Conservation (phyloP, 768 basidiomycete genomes). For the Russula foetens region DNA sequence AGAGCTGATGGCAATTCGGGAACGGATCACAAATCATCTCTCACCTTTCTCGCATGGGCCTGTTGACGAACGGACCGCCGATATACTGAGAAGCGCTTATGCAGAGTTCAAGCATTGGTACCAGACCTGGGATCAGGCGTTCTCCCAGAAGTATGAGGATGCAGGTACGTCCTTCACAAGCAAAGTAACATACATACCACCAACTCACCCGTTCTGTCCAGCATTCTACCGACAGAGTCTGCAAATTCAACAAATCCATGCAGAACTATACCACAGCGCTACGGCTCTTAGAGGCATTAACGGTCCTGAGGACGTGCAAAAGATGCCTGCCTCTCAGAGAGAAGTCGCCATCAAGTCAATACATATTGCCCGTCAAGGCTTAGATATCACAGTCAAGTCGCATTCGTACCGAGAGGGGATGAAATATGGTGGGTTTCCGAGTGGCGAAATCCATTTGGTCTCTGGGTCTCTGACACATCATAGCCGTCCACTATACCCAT, state of each 20-base stretch:
- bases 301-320: slow-evolving; percentile 77
- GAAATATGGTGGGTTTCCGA: slow-evolving; percentile 65
- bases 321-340: slow-evolving; percentile 71
- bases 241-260: slow-evolving; percentile 82
- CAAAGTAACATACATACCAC: background rate
- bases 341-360: slow-evolving; percentile 79
- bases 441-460: background rate
- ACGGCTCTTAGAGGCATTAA: slow-evolving; percentile 75
- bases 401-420: slow-evolving; percentile 84
- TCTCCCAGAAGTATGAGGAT: slow-evolving; percentile 77
- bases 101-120: slow-evolving; percentile 78
- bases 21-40: slow-evolving; percentile 75
- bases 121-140: slow-evolving; percentile 66
- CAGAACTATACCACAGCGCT: slow-evolving; percentile 81
- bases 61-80: slow-evolving; percentile 67
- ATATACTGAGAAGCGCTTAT: slow-evolving; percentile 64
- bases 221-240: slow-evolving; percentile 85
- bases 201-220: slow-evolving; percentile 22
- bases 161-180: slow-evolving; percentile 42
- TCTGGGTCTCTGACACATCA: background rate
- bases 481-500: slow-evolving; percentile 87
- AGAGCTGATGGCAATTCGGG: slow-evolving; percentile 84
- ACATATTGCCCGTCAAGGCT: slow-evolving; percentile 65
- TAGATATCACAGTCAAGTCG: slow-evolving; percentile 82
- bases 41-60: slow-evolving; percentile 67